Conservation (phyloP, 148 eudicot genomes). For the Heliosperma pusillum region DNA sequence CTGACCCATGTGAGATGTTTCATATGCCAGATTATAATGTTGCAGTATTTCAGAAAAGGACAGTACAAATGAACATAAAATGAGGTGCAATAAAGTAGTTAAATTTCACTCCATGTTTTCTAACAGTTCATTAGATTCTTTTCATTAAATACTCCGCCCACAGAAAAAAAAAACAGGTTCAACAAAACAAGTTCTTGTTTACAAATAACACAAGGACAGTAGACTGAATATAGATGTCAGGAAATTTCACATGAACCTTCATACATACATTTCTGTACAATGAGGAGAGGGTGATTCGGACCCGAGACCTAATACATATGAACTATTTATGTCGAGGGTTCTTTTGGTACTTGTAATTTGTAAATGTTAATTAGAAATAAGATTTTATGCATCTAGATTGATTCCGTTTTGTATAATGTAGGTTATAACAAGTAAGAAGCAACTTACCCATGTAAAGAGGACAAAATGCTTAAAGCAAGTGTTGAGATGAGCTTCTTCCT, state of each 20-base stretch:
- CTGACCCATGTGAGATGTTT: conserved; percentile 16
- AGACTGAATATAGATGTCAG: neutral
- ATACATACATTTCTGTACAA: neutral
- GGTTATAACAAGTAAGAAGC: neutral
- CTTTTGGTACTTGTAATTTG: no score
- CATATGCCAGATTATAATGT: conserved; percentile 15
- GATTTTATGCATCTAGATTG: neutral
- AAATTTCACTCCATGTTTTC: conserved; percentile 12
- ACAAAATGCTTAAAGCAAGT: conserved; percentile 97
- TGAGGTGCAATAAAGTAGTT: neutral
- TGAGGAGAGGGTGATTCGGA: neutral
- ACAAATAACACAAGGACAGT: neutral
- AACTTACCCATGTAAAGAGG: conserved; percentile 78
- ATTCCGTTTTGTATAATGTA: neutral
- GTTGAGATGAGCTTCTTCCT: conserved; percentile 96
- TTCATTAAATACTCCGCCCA: neutral
- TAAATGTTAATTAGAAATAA: no score
- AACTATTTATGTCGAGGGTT: no score
- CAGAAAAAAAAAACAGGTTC: neutral
- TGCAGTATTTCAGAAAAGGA: neutral
- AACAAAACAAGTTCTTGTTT: neutral
- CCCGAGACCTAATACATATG: neutral
- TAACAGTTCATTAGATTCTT: conserved; percentile 14
- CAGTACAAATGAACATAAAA: neutral
- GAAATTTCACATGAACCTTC: neutral